Percentiles rank a stretch among this genome's conserved stretches.
These are phyloP conservation scores for Candida mesenterica DNA, from an alignment of 1,139 yeast species.

Conservation along the genomic window DNA sequence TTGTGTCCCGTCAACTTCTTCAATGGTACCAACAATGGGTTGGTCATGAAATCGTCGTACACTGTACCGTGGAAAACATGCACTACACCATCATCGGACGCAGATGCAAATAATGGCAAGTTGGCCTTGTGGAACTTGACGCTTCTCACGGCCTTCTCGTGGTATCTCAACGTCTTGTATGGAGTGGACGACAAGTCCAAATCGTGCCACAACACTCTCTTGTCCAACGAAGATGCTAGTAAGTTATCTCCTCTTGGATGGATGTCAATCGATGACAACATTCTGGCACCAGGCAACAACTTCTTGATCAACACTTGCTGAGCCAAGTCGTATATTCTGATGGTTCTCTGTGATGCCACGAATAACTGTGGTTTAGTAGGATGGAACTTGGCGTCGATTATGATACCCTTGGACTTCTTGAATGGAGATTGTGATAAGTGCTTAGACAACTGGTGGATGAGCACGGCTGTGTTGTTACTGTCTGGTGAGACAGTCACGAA, in stretches of 20 bases:
- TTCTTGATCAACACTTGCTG: slow-evolving; percentile 82
- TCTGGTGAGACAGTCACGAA: slow-evolving; percentile 93
- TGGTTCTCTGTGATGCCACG: slow-evolving; percentile 91
- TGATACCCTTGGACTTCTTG: slow-evolving; percentile 87
- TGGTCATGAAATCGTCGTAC: slow-evolving; percentile 92
- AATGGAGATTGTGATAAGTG: slow-evolving; percentile 98
- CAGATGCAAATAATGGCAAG: slow-evolving; percentile 89
- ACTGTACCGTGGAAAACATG: slow-evolving; percentile 97
- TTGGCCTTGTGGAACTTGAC: slow-evolving; percentile 82
- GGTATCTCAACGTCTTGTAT: slow-evolving; percentile 92
- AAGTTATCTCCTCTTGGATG: slow-evolving; percentile 97
- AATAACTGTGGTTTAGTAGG: slow-evolving; percentile 93
- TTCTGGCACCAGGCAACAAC: slow-evolving; percentile 91
- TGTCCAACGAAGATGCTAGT: slow-evolving; percentile 89
- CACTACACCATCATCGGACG: slow-evolving; percentile 92
- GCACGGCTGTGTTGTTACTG: slow-evolving; percentile 81
- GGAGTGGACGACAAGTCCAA: slow-evolving; percentile 87
- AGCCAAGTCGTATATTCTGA: slow-evolving; percentile 85
- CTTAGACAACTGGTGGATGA: slow-evolving; percentile 91
- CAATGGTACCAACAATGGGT: slow-evolving; percentile 93
- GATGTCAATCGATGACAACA: slow-evolving; percentile 88
- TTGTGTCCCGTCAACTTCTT: slow-evolving; percentile 94
- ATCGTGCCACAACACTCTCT: slow-evolving; percentile 97
- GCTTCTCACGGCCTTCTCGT: slow-evolving; percentile 89
- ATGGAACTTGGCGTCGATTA: slow-evolving; percentile 95